Evolutionary conservation across 2,329 filamentous ascomycete genomes (phyloP), one percentile per base, ranked within the genome.

Genomic region (Tolypocladium ophioglossoides): DNA sequence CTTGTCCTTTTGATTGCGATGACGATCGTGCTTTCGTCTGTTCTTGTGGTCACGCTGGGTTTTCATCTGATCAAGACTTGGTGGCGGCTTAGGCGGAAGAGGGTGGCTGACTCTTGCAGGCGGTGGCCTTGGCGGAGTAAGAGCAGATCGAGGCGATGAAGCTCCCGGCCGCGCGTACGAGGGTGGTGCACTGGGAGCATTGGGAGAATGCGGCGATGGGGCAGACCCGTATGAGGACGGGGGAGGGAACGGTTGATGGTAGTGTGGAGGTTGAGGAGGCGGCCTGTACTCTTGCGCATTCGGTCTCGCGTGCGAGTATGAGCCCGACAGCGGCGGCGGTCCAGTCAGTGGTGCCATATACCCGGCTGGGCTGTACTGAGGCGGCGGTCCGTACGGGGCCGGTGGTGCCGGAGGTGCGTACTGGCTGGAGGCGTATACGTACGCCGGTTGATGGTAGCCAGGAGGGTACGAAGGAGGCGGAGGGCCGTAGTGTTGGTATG

Each of bases 71-170:
- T 65, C 62, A 35, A 62, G 62, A 32, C 59, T 64, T 51, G 62
- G 62, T 20, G 59, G 68, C 3, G 67, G 68, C 48, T 66, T 70
- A 6, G 67, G 66, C 7, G 67, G 67, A 9, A 70, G 63, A 8
- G 66, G 61, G 32, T 63, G 59, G 22, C 56, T 58, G 34, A 58
- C 24, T 41, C 50, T 54, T n/a, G 55, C 48, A 24, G 8, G 38
- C 39, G 56, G 54, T 8, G 58, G 55, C 37, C 55, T 62, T 4
- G 56, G 27, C 47, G 59, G 32, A 12, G 41, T 44, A 16, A 38
- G 12, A 20, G 52, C 47, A 18, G 52, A 16, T 20, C 12, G 30
- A 10, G 37, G 52, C 30, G 47, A 24, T 11, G 52, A 16, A 11
- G 51, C 22, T 47, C 54, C 55, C 32, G 62, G 55, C 37, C 47